phyloP scores from a whole-genome alignment of 768 basidiomycete genomes.

The Hericium rajendrae region DNA sequence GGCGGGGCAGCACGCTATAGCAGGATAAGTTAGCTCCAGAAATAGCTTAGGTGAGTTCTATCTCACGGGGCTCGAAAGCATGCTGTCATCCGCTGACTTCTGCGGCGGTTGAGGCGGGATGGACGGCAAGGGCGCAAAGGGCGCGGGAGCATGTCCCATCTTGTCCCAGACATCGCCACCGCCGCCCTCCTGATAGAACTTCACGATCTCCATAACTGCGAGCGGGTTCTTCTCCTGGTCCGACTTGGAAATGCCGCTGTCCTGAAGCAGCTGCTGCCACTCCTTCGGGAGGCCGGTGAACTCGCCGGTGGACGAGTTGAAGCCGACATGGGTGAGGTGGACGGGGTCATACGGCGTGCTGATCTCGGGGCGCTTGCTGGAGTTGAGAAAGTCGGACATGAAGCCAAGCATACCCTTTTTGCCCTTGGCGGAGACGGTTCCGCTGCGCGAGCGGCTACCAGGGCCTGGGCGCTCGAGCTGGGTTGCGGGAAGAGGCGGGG shows the following conservation, averaged over 20 bases:
- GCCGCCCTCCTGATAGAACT: conserved; percentile 90
- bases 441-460: conserved; percentile 32
- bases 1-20: conserved; percentile 30
- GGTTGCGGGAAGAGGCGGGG: conserved; percentile 4
- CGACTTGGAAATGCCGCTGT: conserved; percentile 85
- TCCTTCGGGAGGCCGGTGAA: conserved; percentile 97
- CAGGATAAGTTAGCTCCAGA: conserved; percentile 4
- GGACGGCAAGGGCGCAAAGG: conserved; percentile 4
- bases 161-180: conserved; percentile 80
- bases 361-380: conserved; percentile 79
- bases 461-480: conserved; percentile 15
- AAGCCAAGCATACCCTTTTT: conserved; percentile 56
- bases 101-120: conserved; percentile 14
- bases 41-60: conserved; percentile 7
- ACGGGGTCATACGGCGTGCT: conserved; percentile 98
- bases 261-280: conserved; percentile 96
- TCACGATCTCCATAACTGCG: conserved; percentile 97
- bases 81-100: conserved; percentile 33
- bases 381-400: conserved; percentile 69
- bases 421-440: conserved; percentile 30
- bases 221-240: conserved; percentile 98
- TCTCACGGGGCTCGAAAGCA: conserved; percentile 49
- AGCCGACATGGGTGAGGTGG: conserved; percentile 97
- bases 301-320: conserved; percentile 97
- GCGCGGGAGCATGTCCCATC: conserved; percentile 39